phyloP scores from a whole-genome alignment of 129 eudicot genomes.

The Logfia minima region DNA sequence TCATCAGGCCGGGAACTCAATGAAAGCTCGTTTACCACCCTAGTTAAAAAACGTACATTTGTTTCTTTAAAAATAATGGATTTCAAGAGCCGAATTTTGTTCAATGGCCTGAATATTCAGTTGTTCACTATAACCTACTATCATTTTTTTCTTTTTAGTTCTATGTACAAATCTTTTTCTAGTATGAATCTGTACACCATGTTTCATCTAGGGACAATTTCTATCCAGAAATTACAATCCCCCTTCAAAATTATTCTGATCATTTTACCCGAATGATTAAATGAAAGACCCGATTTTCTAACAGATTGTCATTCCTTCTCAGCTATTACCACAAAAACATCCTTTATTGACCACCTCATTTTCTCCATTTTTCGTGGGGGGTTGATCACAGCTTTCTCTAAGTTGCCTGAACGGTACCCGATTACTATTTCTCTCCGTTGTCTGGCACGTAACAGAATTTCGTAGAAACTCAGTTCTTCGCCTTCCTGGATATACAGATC shows the following conservation, averaged over 20 bases:
- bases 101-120: too few species aligned
- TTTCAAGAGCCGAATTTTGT: too few species aligned
- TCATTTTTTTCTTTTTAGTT: background rate
- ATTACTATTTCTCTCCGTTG: constrained; percentile 77
- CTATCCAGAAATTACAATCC: background rate
- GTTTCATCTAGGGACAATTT: background rate
- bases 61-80: too few species aligned
- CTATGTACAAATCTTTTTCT: constrained; percentile 3
- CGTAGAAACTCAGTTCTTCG: constrained; percentile 75
- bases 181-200: constrained; percentile 5
- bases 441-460: constrained; percentile 66
- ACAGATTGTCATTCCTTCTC: constrained; percentile 60
- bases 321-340: constrained; percentile 81
- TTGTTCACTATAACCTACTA: background rate
- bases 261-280: background rate
- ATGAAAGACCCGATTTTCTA: background rate
- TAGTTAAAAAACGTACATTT: too few species aligned
- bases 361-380: constrained; percentile 59
- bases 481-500: constrained; percentile 63
- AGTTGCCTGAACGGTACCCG: constrained; percentile 60
- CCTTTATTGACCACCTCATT: constrained; percentile 61
- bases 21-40: too few species aligned
- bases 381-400: constrained; percentile 72
- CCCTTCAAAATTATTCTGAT: background rate
- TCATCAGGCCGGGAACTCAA: too few species aligned